phyloP scores from a whole-genome alignment of 2,329 filamentous ascomycete species.

The Aspergillus cejpii region DNA sequence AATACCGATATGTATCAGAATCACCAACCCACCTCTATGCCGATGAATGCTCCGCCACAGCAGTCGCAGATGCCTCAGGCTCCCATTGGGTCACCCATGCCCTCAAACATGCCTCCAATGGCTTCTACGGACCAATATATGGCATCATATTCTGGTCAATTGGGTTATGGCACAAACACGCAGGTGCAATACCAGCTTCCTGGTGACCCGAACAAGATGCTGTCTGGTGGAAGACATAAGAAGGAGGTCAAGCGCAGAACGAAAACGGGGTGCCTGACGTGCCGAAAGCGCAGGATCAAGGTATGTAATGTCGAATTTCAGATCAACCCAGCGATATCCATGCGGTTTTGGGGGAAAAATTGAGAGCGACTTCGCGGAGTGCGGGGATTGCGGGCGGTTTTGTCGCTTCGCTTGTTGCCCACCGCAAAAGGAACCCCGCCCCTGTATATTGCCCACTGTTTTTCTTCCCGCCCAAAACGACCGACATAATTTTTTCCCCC shows the following conservation, averaged over 20 bases:
- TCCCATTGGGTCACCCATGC: conserved; percentile 49
- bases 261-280: conserved; percentile 64
- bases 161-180: conserved; percentile 36
- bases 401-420: conserved; percentile 22
- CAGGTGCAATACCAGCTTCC: conserved; percentile 50
- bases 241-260: conserved; percentile 71
- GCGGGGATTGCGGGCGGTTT: conserved; percentile 7
- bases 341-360: not conserved
- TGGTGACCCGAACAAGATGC: conserved; percentile 47
- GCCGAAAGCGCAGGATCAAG: conserved; percentile 65
- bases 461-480: conserved; percentile 22
- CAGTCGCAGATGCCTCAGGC: conserved; percentile 34
- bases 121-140: conserved; percentile 52
- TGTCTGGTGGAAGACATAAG: conserved; percentile 57
- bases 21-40: conserved; percentile 16
- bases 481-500: conserved; percentile 11
- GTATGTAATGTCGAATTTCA: conserved; percentile 42
- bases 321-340: not conserved
- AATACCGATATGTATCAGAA: conserved; percentile 31
- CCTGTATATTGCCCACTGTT: conserved; percentile 16
- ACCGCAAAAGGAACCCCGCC: conserved; percentile 19
- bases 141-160: conserved; percentile 36
- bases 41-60: conserved; percentile 22
- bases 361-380: conserved; percentile 3
- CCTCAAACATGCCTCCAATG: conserved; percentile 43